Evolutionary conservation across 257 asterid species (phyloP).

Genomic region (Haberlea rhodopensis): DNA sequence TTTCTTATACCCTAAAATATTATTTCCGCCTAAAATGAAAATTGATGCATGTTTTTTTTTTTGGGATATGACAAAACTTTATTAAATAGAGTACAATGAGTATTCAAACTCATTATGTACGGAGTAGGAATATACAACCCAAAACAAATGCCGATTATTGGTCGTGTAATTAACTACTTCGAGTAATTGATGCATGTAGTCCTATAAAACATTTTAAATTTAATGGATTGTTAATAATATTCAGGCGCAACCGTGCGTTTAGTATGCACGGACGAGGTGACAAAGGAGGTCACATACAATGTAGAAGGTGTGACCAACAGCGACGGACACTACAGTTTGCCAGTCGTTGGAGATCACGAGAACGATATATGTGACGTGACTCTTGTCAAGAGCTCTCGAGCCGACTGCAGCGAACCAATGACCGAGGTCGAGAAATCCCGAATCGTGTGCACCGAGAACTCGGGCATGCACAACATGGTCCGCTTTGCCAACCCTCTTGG

Average conservation of each 20-base stretch:
- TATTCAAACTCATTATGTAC: too few species aligned
- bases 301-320: slow-evolving; percentile 34
- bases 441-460: slow-evolving; percentile 36
- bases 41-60: too few species aligned
- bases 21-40: too few species aligned
- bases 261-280: slow-evolving; percentile 40
- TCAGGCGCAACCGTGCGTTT: slow-evolving; percentile 51
- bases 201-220: too few species aligned
- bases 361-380: slow-evolving; percentile 43
- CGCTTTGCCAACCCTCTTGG: slow-evolving; percentile 57
- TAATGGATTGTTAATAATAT: too few species aligned
- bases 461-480: slow-evolving; percentile 32
- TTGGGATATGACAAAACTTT: too few species aligned
- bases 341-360: slow-evolving; percentile 48
- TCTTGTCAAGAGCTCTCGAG: slow-evolving; percentile 32
- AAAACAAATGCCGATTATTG: too few species aligned
- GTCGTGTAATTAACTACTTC: too few species aligned
- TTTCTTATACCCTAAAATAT: too few species aligned
- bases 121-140: too few species aligned
- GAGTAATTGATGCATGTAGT: too few species aligned
- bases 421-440: slow-evolving; percentile 17
- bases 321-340: slow-evolving; percentile 37
- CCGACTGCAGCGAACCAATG: slow-evolving; percentile 40
- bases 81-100: too few species aligned
- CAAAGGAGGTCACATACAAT: slow-evolving; percentile 30